phyloP scores from a whole-genome alignment of 371 early-diverging fungal species.

The Mortierella sp. region DNA sequence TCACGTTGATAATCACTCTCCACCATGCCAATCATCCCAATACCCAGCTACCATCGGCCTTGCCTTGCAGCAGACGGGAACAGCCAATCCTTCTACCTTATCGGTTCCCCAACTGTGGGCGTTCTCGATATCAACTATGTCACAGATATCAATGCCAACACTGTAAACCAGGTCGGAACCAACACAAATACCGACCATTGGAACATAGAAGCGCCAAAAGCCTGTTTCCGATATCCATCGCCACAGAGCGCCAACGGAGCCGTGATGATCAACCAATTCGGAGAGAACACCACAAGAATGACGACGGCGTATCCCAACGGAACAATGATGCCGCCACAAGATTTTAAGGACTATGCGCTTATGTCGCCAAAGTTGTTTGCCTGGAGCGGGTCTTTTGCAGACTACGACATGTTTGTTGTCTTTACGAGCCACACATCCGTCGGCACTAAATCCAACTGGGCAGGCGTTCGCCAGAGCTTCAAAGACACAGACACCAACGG shows the following conservation, averaged over 20 bases:
- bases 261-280: not conserved
- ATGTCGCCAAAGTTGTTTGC: not conserved
- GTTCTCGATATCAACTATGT: not conserved
- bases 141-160: not conserved
- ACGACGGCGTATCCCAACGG: not conserved
- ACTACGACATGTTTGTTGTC: not conserved
- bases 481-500: not conserved
- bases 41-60: not conserved
- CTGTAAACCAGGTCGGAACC: not conserved
- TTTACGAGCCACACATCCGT: not conserved
- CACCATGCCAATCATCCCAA: not conserved
- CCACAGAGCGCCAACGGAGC: not conserved
- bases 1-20: too few relatives aligned
- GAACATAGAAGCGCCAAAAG: not conserved
- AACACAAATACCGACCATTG: not conserved
- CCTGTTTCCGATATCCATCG: not conserved
- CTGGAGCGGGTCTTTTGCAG: not conserved
- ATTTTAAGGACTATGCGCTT: not conserved
- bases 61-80: not conserved
- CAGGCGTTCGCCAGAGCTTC: not conserved
- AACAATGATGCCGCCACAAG: not conserved
- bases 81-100: not conserved
- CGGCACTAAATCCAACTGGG: not conserved
- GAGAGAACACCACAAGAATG: not conserved
- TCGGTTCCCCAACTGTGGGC: not conserved